phyloP scores from a whole-genome alignment of 495 filamentous ascomycete species.

The Sporormia fimetaria region DNA sequence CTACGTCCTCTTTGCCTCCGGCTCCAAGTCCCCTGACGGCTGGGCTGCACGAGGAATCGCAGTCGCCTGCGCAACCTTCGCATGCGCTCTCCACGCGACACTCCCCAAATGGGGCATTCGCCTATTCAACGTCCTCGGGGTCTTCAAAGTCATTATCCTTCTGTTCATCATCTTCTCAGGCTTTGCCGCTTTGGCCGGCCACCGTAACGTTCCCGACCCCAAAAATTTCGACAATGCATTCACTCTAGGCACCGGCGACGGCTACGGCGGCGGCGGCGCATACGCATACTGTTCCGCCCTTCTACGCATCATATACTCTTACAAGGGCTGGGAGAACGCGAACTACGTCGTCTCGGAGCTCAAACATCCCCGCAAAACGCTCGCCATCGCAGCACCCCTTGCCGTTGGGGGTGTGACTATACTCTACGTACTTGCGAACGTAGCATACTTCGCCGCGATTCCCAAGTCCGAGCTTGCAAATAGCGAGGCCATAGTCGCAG shows the following conservation, averaged over 20 bases:
- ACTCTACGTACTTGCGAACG: slow-evolving; percentile 22
- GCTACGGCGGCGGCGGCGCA: slow-evolving; percentile 20
- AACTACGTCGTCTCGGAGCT: slow-evolving; percentile 22
- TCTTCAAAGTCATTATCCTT: slow-evolving; percentile 57
- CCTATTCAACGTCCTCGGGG: slow-evolving; percentile 52
- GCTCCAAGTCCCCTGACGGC: slow-evolving; percentile 45
- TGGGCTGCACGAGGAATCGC: slow-evolving; percentile 60
- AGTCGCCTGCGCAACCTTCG: slow-evolving; percentile 52
- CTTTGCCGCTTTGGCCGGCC: slow-evolving; percentile 33
- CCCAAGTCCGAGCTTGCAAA: slow-evolving; percentile 15
- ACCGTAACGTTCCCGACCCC: slow-evolving; percentile 18
- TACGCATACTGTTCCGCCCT: slow-evolving; percentile 22
- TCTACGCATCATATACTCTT: slow-evolving; percentile 22
- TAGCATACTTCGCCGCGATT: slow-evolving; percentile 22
- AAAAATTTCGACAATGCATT: slow-evolving; percentile 24
- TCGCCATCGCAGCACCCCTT: slow-evolving; percentile 15
- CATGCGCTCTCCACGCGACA: slow-evolving; percentile 49
- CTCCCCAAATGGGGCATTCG: slow-evolving; percentile 58
- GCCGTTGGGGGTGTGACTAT: slow-evolving; percentile 21
- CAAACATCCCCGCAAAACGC: slow-evolving; percentile 19
- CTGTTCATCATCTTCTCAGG: slow-evolving; percentile 54
- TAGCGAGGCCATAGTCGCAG: slow-evolving; percentile 21
- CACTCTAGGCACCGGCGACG: slow-evolving; percentile 24
- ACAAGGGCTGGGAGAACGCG: slow-evolving; percentile 24
- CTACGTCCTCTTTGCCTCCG: slow-evolving; percentile 39